Evolutionary conservation across 2,329 filamentous ascomycete species (phyloP), one percentile per base, ranked within the genome.

Genomic region (Fusarium sp.): DNA sequence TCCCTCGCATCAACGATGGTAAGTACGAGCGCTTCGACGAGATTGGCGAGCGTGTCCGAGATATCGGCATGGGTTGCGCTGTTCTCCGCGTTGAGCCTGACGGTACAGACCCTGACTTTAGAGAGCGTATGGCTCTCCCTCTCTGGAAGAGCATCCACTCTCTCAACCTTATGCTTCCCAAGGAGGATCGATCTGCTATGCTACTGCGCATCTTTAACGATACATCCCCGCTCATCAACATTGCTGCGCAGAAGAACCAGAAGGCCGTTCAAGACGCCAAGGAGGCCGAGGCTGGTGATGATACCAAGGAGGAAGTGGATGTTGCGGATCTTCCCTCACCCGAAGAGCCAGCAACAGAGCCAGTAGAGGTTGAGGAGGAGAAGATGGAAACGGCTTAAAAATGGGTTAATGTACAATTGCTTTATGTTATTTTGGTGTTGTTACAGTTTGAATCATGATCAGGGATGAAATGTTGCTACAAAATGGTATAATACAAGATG

Each of bases 141-240:
- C 86, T 99, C 34, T 99, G 96, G 96, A 93, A 97, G 84, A 97
- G 95, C 81, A 89, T 97, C 70, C 92, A 95, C 77, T 96, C 93
- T 26, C 87, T 98, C 67, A 99, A 99, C 82, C 89, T 99, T 61
- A 99, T 99, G 96, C 87, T 99, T 79, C 96, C 96, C 56, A 99
- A 99, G 86, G 96, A 99, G 82, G 96, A 99, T 75, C 90, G 96
- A 22, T 92, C 91, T 30, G 96, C 96, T 2, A 97, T 98, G 94
- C 85, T 98, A 76, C 87, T 98, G 73, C 89, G 96, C 28, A 87
- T 99, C 69, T 99, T 92, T 85, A 97, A 98, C 80, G 96, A 98
- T 77, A 92, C 92, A 34, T 92, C 93, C 0, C 94, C 94, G 8
- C 87, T 98, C 54, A 89, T 97, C 72, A 97, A 96, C 81, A 89